Base-by-base conservation (phyloP, 441 rosid species). In the Raphanus hybrid region DNA sequence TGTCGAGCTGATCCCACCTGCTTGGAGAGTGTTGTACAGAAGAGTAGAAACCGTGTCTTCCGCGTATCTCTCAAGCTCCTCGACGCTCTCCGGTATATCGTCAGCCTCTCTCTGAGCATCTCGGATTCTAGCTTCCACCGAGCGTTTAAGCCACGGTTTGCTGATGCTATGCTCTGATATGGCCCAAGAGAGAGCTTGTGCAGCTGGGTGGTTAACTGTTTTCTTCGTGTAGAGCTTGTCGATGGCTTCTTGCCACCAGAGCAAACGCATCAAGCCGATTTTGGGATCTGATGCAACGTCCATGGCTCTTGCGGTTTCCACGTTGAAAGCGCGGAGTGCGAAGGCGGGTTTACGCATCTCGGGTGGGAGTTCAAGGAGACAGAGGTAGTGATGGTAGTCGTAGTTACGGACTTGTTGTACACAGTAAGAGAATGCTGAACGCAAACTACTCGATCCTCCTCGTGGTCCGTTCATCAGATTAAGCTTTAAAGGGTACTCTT, bases 351-450 rank as follows among this genome's bases (percentile, higher is more conserved):
- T 92, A 55, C 93, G 90, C 86, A 90, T 86, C 76, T 77, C 69
- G 34, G 83, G 85, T 2, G 96, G 97, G 20, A 92, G 92, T 59
- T 90, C 93, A 11, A 94, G 95, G 52, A 94, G 96, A 87, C 98
- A 94, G 66, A 94, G 93, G 82, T 91, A 91, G 84, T 94, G 98
- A 80, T 94, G 98, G 78, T 92, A 92, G 84, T 94, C 98, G 85
- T 89, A 92, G 75, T 80, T 91, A 57, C 93, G 81, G 15, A 92
- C 98, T 87, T 91, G 97, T 71, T 91, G 88, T 62, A 92, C 94
- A 75, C 98, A 91, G 73, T 89, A 80, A 10, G 94, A 90, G 67
- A 94, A 91, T 48, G 98, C 95, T 34, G 92, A 80, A 0, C 92
- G 86, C 71, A 92, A 81, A 79, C 73, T 82, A 39, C 57, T 77